Percentiles rank a stretch among this genome's conserved stretches.
These are phyloP conservation scores for Pueraria montana DNA, from an alignment of 306 rosid genomes.

Conservation along the genomic window DNA sequence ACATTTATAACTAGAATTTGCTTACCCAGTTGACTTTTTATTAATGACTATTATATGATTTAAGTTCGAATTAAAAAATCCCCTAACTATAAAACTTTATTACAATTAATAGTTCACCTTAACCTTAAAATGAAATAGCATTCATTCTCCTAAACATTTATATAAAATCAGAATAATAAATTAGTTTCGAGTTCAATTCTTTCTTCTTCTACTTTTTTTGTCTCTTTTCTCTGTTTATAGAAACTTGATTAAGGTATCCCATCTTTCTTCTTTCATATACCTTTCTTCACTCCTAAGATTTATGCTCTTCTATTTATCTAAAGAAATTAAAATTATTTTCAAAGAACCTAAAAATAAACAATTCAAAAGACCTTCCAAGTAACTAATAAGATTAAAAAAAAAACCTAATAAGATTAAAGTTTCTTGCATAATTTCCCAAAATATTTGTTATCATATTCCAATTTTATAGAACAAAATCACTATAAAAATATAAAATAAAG, in stretches of 20 bases:
- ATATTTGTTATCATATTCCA: background rate
- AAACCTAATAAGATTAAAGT: no score
- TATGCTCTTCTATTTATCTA: background rate
- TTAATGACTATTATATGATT: no score
- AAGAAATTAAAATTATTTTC: background rate
- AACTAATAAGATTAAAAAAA: background rate
- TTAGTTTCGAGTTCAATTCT: background rate
- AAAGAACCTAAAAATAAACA: background rate
- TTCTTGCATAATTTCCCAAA: background rate
- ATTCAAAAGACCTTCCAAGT: background rate
- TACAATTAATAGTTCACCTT: background rate
- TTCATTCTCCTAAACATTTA: background rate
- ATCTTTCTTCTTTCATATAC: background rate
- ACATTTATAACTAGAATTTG: background rate
- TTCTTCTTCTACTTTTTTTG: background rate
- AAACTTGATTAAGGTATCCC: background rate
- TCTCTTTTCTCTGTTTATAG: background rate
- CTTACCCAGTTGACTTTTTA: background rate
- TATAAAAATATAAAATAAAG: background rate
- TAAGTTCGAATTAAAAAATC: background rate
- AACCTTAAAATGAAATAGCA: background rate
- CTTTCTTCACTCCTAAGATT: background rate
- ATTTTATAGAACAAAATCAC: background rate
- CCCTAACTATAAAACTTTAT: background rate
- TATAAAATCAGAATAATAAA: background rate